Base-by-base conservation (phyloP, 2,329 filamentous ascomycete species). In the Hypomyces rosellus region DNA sequence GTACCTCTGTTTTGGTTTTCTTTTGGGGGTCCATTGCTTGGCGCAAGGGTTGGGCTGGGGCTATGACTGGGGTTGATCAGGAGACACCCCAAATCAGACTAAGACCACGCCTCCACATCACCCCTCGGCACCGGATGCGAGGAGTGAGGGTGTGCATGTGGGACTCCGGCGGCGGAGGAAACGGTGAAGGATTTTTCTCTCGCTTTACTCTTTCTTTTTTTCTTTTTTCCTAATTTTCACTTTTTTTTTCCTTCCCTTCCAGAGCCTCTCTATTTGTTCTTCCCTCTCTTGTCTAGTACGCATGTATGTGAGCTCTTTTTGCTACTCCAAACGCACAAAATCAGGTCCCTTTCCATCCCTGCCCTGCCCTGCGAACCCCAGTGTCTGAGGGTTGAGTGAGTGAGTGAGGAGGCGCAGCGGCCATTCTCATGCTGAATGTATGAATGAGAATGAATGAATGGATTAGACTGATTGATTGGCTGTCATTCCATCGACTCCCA, bases 361-460 rank as follows among this genome's bases (percentile, higher is more conserved):
- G 30, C 36, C 14, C 13, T n/a, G 14, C 13, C 36, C 36, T n/a
- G 36, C 36, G 36, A 30, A 20, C 40, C 20, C 33, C 8, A 9
- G 30, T 48, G 33, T 22, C 22, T 42, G 22, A 59, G 56, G 59
- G 59, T 45, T 44, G 37, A 39, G 50, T n/a, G n/a, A n/a, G n/a
- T n/a, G n/a, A n/a, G n/a, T n/a, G 56, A 59, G 63, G 63, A 63
- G 61, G 65, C 63, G 57, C 55, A 63, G 57, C 55, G 63, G 54
- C 54, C 51, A 42, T 45, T 48, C 33, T 46, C 57, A 52, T 55
- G 56, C 58, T 63, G 25, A 30, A n/a, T n/a, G n/a, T n/a, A n/a
- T n/a, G n/a, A n/a, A n/a, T n/a, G n/a, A n/a, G n/a, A n/a, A n/a
- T n/a, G n/a, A n/a, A n/a, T n/a, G n/a, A n/a, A 30, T 30, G 25